Conservation (phyloP, 345 rosid species). For the Eucalyptus microcorys region DNA sequence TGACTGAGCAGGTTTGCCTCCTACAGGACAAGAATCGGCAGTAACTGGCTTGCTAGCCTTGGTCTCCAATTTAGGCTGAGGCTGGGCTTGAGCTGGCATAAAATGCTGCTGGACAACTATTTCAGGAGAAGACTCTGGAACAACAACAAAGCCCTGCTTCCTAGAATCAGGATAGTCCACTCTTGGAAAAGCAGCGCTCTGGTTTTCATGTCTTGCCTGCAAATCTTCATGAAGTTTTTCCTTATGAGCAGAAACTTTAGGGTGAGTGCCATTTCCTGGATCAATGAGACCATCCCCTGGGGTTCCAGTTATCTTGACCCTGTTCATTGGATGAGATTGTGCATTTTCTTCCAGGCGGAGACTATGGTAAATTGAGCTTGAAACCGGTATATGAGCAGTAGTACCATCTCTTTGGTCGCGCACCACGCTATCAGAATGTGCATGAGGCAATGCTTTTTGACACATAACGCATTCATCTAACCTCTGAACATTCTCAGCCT, state of each 20-base stretch:
- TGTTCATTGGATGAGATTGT: constrained; percentile 6
- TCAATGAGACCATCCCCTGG: constrained; percentile 21
- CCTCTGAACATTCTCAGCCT: constrained; percentile 18
- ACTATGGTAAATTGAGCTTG: constrained; percentile 30
- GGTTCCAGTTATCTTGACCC: constrained; percentile 12
- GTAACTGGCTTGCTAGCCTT: constrained; percentile 2
- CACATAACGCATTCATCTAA: constrained; percentile 50
- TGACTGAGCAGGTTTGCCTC: constrained; percentile 11
- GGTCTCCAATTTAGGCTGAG: constrained; percentile 15
- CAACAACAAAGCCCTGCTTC: background rate
- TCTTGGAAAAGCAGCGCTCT: background rate
- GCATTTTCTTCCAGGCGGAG: constrained; percentile 19
- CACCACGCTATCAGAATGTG: constrained; percentile 47
- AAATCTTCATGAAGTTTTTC: background rate
- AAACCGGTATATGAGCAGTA: constrained; percentile 4
- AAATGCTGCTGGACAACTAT: constrained; percentile 8
- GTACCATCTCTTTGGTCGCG: constrained; percentile 16
- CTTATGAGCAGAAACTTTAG: constrained; percentile 3
- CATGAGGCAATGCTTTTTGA: constrained; percentile 61
- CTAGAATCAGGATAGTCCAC: constrained; percentile 13
- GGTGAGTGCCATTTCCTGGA: constrained; percentile 14
- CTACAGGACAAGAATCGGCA: constrained; percentile 2
- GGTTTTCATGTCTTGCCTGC: constrained; percentile 3
- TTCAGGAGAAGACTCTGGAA: constrained; percentile 12
- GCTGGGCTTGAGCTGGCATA: constrained; percentile 6